phyloP scores from a whole-genome alignment of 1,139 yeast genomes.

The Yamadazyma jaroonii region DNA sequence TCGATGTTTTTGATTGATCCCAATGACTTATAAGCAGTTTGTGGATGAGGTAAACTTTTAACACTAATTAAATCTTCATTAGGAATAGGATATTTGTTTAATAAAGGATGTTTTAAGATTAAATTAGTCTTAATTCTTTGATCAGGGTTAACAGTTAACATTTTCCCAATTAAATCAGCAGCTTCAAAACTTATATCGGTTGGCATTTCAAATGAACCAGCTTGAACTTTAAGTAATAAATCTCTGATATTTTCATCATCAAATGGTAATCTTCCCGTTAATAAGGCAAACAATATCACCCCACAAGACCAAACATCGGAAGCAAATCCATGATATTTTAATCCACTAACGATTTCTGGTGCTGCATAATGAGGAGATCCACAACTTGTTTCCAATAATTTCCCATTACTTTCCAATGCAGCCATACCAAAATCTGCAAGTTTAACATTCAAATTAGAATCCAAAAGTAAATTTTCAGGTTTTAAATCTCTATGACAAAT shows the following conservation, averaged over 20 bases:
- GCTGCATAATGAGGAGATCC: constrained; percentile 90
- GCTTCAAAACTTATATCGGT: constrained; percentile 63
- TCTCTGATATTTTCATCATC: constrained; percentile 78
- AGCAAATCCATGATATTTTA: constrained; percentile 77
- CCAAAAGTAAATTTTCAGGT: constrained; percentile 72
- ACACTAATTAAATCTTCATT: constrained; percentile 50
- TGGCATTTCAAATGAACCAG: constrained; percentile 75
- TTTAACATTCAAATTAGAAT: constrained; percentile 64
- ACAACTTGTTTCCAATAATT: constrained; percentile 72
- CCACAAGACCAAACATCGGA: constrained; percentile 90
- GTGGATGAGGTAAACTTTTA: constrained; percentile 60
- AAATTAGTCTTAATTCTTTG: constrained; percentile 73
- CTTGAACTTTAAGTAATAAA: constrained; percentile 67
- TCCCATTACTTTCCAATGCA: constrained; percentile 71
- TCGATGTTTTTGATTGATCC: constrained; percentile 54
- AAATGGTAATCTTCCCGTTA: constrained; percentile 78
- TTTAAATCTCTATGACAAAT: constrained; percentile 81
- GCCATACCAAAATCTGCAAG: constrained; percentile 91
- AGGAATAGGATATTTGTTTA: constrained; percentile 58
- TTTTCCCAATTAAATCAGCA: constrained; percentile 62
- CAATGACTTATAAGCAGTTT: constrained; percentile 51
- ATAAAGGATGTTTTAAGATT: constrained; percentile 74
- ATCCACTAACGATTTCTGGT: constrained; percentile 79
- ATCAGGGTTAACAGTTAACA: constrained; percentile 78
- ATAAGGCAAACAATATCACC: constrained; percentile 70